Evolutionary conservation across 2,329 filamentous ascomycete species (phyloP).

Genomic region (Fusarium sp.): DNA sequence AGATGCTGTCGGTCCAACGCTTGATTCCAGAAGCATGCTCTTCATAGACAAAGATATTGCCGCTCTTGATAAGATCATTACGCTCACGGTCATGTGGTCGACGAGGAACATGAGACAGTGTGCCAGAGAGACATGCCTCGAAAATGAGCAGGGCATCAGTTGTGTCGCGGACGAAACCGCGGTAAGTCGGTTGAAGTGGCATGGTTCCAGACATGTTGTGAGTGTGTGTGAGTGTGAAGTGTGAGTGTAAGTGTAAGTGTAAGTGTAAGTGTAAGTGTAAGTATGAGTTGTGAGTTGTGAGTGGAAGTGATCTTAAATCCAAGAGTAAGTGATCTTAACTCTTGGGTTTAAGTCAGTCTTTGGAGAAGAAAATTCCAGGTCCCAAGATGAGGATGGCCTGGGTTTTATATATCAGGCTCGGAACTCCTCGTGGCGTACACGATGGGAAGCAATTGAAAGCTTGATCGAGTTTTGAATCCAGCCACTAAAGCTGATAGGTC

Average conservation of each 20-base stretch:
- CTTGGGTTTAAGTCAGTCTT: not conserved
- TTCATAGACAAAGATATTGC: conserved; percentile 91
- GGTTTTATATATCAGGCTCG: not conserved
- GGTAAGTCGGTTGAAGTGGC: conserved; percentile 69
- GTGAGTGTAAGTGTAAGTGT: not conserved
- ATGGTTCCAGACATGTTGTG: conserved; percentile 3
- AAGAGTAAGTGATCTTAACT: not conserved
- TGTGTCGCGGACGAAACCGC: conserved; percentile 74
- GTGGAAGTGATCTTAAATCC: not conserved
- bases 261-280: not conserved
- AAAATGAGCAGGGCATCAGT: conserved; percentile 82
- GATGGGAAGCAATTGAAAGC: not conserved
- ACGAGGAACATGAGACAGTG: conserved; percentile 78
- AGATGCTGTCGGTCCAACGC: conserved; percentile 90
- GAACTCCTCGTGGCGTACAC: not conserved
- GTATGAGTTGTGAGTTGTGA: not conserved
- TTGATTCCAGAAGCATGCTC: conserved; percentile 92
- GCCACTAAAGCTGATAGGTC: not conserved
- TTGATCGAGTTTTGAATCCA: not conserved
- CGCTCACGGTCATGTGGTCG: conserved; percentile 89
- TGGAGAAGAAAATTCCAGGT: not conserved
- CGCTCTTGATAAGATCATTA: conserved; percentile 79
- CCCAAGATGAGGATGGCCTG: not conserved
- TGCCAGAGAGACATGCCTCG: conserved; percentile 78
- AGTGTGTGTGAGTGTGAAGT: not conserved